A percentile compares a stretch with the other conserved stretches of the same genome.
Conservation (phyloP, 768 basidiomycete genomes). For the Hypholoma fasciculare region DNA sequence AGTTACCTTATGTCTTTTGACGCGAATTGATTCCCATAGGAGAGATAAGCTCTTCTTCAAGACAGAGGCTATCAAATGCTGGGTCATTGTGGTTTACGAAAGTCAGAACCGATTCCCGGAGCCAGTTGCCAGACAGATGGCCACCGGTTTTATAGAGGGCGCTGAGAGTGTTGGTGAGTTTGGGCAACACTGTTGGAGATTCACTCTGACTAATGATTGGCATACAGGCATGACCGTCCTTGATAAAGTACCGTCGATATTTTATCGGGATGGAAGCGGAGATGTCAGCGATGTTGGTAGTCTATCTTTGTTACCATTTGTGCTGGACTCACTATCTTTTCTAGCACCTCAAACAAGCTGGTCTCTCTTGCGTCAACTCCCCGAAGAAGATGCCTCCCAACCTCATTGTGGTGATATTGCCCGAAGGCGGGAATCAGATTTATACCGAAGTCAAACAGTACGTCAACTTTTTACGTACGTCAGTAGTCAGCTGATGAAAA, state of each 20-base stretch:
- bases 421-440: constrained; percentile 70
- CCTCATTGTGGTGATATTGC: constrained; percentile 69
- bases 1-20: background rate
- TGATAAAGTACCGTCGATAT: constrained; percentile 45
- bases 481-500: background rate
- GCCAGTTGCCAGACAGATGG: constrained; percentile 49
- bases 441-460: constrained; percentile 82
- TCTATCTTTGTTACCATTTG: background rate
- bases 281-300: constrained; percentile 37
- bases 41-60: constrained; percentile 68
- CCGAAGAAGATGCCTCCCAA: constrained; percentile 41
- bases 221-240: constrained; percentile 57
- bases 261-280: constrained; percentile 60
- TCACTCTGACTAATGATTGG: constrained; percentile 35
- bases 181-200: constrained; percentile 17
- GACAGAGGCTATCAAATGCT: constrained; percentile 51
- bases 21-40: constrained; percentile 36
- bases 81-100: constrained; percentile 71
- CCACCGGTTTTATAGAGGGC: constrained; percentile 44
- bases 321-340: constrained; percentile 29
- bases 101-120: constrained; percentile 50
- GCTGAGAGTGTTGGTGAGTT: constrained; percentile 59
- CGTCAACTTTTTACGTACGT: constrained; percentile 24
- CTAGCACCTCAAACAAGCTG: constrained; percentile 50
- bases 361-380: constrained; percentile 41